Base-by-base conservation (phyloP, 768 basidiomycete genomes). In the Russula griseocarnosa region DNA sequence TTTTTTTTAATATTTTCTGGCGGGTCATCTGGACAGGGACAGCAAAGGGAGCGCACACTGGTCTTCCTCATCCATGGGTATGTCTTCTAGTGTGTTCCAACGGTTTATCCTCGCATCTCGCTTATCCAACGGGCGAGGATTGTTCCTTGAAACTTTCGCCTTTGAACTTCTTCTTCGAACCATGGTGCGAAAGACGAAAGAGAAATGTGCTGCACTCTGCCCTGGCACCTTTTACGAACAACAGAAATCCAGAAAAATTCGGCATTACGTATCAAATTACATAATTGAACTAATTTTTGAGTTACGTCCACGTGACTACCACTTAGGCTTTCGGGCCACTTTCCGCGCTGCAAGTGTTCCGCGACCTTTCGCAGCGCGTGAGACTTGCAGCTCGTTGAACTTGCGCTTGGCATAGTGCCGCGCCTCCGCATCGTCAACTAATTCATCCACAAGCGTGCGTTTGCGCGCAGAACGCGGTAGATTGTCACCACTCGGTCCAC, bases 391-490 rank as follows among this genome's bases (percentile, higher is more conserved):
- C 58, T 92, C 89, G 66, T 83, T 83, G 75, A 93, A 94, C 77
- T 95, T 95, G 78, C 83, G 86, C 78, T 94, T 94, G n/a, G 94
- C 88, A 72, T 94, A 94, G 65, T 86, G 81, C 73, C 84, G 85
- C 30, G 90, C 83, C 74, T 94, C 90, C 3, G 90, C 86, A 76
- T 95, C 93, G 69, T 90, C 90, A 56, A 95, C 84, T 40, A 96
- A 79, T 70, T 95, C 94, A 66, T 94, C 92, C 26, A 97, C 89
- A 52, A 94, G 75, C 5, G 88, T 91, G 65, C 92, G 81, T 75
- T 94, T 93, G 63, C 92, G 78, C 65, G 83, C 78, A 6, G 85
- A 80, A 36, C 83, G 80, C 32, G 85, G 79, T 60, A 93, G 83
- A 71, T 92, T 93, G 65, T 91, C 88, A 13, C 79, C 74, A 63